Base-by-base conservation (phyloP, 108 stramenopile genomes). In the Conticribra weissflogii region DNA sequence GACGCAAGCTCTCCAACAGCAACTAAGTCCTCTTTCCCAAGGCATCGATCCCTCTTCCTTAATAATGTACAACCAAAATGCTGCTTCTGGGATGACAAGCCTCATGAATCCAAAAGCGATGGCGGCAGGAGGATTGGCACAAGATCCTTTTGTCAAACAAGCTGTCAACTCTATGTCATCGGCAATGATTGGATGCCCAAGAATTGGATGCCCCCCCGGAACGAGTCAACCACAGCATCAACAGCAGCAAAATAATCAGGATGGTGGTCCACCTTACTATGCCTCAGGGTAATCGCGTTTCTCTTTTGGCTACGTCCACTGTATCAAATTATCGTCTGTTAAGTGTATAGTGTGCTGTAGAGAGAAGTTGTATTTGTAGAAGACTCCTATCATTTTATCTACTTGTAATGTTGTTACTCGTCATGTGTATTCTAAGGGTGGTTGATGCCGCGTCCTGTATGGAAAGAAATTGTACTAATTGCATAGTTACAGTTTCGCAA, bases 181-280 rank as follows among this genome's bases (percentile, higher is more conserved):
- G 5, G 12, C 8, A 9, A 41, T 12, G 5, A 9, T 12, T 41
- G 8, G 8, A 41, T 41, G 8, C 36, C 8, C 36, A 41, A 12
- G 36, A 9, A 12, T 41, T 41, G 36, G 36, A 9, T 5, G 36
- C 12, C 8, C 36, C 8, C 8, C 36, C 8, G 36, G 36, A 41
- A 41, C 5, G 8, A 41, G 36, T 51, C 18, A 5, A 16, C 9
- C 18, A n/a, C 4, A 4, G 9, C 4, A 51, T 22, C 50, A 51
- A n/a, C n/a, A 22, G 50, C 50, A 21, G 36, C 36, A 41, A 41
- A 5, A 51, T 5, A 3, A 51, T 12, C 19, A 51, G 15, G 50
- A 5, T 51, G 21, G 21, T 51, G 50, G 50, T n/a, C 50, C 50
- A n/a, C 17, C 21, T 5, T 51, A 51, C 18, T 51, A 51, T 51